These are phyloP conservation scores for Xylariales sp. DNA, from an alignment of 2,329 filamentous ascomycete species.

Conservation along the genomic window DNA sequence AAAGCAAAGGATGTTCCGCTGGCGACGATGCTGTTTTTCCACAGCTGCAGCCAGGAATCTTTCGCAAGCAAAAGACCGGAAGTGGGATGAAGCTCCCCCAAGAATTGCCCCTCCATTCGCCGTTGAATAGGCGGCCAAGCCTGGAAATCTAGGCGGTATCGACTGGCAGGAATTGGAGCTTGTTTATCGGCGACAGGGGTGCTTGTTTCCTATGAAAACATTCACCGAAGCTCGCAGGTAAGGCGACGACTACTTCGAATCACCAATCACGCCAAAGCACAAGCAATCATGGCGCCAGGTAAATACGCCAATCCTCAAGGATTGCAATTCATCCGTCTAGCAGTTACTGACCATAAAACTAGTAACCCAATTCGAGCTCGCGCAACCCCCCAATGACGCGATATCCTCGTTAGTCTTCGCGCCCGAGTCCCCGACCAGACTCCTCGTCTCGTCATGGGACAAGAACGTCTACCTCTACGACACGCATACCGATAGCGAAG, in stretches of 20 bases:
- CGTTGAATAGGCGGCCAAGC: conserved; percentile 1
- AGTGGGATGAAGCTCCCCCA: conserved; percentile 14
- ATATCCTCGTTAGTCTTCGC: conserved; percentile 86
- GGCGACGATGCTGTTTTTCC: no score
- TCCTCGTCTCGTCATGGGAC: conserved; percentile 95
- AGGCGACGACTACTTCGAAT: background rate
- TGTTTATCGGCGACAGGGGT: conserved; percentile 13
- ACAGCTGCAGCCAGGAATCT: no score
- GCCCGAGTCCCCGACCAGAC: conserved; percentile 64
- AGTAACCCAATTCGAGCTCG: conserved; percentile 77
- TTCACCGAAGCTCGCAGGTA: no score
- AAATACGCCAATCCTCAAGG: conserved; percentile 2
- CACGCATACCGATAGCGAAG: conserved; percentile 36
- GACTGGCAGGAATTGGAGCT: conserved; percentile 11
- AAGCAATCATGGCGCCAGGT: conserved; percentile 21
- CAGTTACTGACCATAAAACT: conserved; percentile 15
- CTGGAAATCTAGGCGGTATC: conserved; percentile 18
- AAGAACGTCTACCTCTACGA: conserved; percentile 89
- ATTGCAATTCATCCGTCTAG: background rate
- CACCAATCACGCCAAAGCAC: background rate
- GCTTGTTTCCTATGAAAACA: background rate
- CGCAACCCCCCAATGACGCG: conserved; percentile 77
- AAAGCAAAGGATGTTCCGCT: no score
- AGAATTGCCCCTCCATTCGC: conserved; percentile 3
- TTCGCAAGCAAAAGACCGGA: conserved; percentile 1